Conservation (phyloP, 352 stramenopile genomes). For the Phytopythium vexans region DNA sequence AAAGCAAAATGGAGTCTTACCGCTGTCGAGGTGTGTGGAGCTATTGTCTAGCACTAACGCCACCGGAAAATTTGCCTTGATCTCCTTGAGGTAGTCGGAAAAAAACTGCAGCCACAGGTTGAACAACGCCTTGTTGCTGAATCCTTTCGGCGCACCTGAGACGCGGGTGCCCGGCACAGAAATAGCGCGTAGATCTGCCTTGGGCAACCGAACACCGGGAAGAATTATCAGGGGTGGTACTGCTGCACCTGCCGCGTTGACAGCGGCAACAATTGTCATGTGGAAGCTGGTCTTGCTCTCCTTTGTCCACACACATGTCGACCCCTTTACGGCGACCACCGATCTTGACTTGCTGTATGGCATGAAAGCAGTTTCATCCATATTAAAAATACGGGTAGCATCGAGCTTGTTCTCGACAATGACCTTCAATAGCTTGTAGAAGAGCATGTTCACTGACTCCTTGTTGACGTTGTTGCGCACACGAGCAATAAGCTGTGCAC, state of each 20-base stretch:
- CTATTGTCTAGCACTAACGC: slow-evolving; percentile 10
- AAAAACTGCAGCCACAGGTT: slow-evolving; percentile 7
- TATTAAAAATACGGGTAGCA: slow-evolving; percentile 9
- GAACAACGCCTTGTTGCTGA: slow-evolving; percentile 10
- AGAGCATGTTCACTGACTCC: neutral
- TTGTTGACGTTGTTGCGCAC: slow-evolving; percentile 8
- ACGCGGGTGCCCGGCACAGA: slow-evolving; percentile 1
- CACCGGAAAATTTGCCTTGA: neutral
- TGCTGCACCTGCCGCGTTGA: slow-evolving; percentile 2
- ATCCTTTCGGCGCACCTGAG: slow-evolving; percentile 9
- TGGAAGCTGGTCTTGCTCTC: slow-evolving; percentile 10
- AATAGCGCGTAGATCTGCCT: neutral
- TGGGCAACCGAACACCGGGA: slow-evolving; percentile 2
- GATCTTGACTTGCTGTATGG: neutral
- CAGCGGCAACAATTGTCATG: slow-evolving; percentile 11
- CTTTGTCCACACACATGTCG: slow-evolving; percentile 9
- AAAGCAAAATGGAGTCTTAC: slow-evolving; percentile 4
- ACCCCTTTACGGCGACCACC: slow-evolving; percentile 12
- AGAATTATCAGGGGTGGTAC: slow-evolving; percentile 10
- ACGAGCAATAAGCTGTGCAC: neutral
- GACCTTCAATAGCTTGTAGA: slow-evolving; percentile 7
- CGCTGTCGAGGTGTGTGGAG: slow-evolving; percentile 8
- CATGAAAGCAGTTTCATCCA: slow-evolving; percentile 11
- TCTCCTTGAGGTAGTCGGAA: neutral
- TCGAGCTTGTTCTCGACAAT: slow-evolving; percentile 5